Conservation (phyloP, 768 basidiomycete genomes). For the Tricholoma saponaceum region DNA sequence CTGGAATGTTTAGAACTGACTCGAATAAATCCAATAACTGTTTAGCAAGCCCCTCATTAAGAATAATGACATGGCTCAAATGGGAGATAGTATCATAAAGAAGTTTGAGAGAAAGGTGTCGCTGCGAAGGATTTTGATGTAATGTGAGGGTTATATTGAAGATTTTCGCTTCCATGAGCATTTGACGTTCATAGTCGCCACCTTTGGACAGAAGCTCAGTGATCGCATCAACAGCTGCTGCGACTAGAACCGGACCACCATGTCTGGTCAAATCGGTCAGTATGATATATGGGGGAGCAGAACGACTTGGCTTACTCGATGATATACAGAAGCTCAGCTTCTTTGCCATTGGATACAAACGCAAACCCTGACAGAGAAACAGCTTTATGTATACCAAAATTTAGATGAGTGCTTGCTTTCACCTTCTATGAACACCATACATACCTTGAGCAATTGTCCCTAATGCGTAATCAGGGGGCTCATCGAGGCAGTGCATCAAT, state of each 20-base stretch:
- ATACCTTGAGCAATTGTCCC: constrained; percentile 11
- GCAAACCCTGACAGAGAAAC: constrained; percentile 15
- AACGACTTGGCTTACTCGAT: constrained; percentile 7
- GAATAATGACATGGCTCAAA: constrained; percentile 11
- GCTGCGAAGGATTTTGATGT: constrained; percentile 5
- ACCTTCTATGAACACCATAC: neutral
- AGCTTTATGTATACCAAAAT: constrained; percentile 3
- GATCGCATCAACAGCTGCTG: constrained; percentile 11
- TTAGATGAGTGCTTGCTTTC: neutral
- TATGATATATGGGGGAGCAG: neutral
- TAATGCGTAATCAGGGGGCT: constrained; percentile 7
- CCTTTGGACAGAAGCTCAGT: constrained; percentile 12
- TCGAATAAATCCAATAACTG: constrained; percentile 14
- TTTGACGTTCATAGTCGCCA: constrained; percentile 9
- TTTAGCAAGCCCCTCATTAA: constrained; percentile 6
- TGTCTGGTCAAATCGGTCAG: constrained; percentile 5
- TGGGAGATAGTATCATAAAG: constrained; percentile 10
- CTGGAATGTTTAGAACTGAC: constrained; percentile 5
- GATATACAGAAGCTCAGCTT: constrained; percentile 11
- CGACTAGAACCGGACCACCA: constrained; percentile 4
- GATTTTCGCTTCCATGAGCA: constrained; percentile 12
- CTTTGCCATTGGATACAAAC: constrained; percentile 12
- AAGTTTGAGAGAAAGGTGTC: constrained; percentile 11
- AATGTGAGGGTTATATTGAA: constrained; percentile 8
- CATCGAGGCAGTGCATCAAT: constrained; percentile 10